Conservation (phyloP, 768 basidiomycete species). For the Boletus tomentosulus region DNA sequence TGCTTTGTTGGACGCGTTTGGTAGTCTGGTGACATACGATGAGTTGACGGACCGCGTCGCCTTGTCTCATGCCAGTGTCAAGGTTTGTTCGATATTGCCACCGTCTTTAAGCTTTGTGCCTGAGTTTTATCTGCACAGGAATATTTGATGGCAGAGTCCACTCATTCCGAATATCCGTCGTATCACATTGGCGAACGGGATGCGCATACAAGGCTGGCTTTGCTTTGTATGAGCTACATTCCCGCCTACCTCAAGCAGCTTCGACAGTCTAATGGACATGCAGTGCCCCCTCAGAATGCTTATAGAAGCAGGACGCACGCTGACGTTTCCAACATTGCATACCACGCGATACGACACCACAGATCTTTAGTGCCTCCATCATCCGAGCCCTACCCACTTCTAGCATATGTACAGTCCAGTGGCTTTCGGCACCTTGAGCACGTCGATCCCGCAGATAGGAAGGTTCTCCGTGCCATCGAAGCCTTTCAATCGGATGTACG, state of each 20-base stretch:
- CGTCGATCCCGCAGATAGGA: neutral
- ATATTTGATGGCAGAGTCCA: neutral
- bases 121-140: constrained; percentile 1
- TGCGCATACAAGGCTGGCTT: constrained; percentile 2
- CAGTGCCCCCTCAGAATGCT: neutral
- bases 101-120: too few species aligned
- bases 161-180: neutral
- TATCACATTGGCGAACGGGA: neutral
- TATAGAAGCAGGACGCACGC: too few species aligned
- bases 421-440: constrained; percentile 4
- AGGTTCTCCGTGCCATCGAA: neutral
- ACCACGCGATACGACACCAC: neutral
- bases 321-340: neutral
- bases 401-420: neutral
- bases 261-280: neutral
- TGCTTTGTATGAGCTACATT: constrained; percentile 9
- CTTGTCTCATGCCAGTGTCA: constrained; percentile 10
- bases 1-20: constrained; percentile 3
- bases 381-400: neutral
- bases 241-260: neutral
- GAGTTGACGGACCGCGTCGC: constrained; percentile 3
- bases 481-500: neutral
- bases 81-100: neutral
- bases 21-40: constrained; percentile 4
- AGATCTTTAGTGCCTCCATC: neutral